Percentiles rank a stretch among this genome's conserved stretches.
Conservation (phyloP, 352 stramenopile species). For the Pythium biforme region DNA sequence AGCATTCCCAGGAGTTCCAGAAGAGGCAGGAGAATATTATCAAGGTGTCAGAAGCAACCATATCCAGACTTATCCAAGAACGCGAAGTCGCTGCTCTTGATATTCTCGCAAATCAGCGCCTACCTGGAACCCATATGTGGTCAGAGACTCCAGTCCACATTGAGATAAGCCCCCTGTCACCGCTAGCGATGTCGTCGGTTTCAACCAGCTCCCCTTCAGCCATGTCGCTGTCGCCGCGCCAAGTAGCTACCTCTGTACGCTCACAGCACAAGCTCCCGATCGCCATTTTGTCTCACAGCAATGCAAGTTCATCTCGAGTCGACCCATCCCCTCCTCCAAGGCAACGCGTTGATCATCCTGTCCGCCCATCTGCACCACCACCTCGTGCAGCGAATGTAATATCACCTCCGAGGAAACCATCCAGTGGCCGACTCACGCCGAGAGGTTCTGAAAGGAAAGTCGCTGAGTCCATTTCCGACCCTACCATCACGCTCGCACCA, state of each 20-base stretch:
- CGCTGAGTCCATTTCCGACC: neutral
- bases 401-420: neutral
- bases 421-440: neutral
- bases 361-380: constrained; percentile 8
- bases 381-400: constrained; percentile 5
- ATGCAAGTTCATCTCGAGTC: neutral
- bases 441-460: neutral
- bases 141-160: neutral
- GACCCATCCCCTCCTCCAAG: constrained; percentile 11
- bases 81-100: constrained; percentile 28
- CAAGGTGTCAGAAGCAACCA: constrained; percentile 58
- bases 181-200: neutral
- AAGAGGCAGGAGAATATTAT: constrained; percentile 61
- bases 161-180: neutral
- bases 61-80: constrained; percentile 60
- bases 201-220: neutral
- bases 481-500: neutral
- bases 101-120: constrained; percentile 18
- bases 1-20: constrained; percentile 61
- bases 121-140: constrained; percentile 1
- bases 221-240: constrained; percentile 6
- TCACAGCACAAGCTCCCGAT: neutral
- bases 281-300: neutral
- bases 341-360: constrained; percentile 6
- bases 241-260: neutral